phyloP scores from a whole-genome alignment of 768 basidiomycete genomes.

The Pulveroboletus sp. region DNA sequence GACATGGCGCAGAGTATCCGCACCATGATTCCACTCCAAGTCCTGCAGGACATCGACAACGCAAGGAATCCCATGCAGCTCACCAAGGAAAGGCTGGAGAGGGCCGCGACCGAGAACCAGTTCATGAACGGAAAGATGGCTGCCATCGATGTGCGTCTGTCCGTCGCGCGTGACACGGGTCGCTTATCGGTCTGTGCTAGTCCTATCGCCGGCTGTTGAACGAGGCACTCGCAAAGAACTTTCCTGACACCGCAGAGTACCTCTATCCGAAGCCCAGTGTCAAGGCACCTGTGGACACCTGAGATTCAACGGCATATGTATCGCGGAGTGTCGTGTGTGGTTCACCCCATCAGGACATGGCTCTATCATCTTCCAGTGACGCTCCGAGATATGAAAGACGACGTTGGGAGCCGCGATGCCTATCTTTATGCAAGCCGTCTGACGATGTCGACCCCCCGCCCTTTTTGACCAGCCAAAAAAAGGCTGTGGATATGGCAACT shows the following conservation, averaged over 20 bases:
- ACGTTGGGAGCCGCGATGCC: slow-evolving; percentile 10
- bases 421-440: slow-evolving; percentile 18
- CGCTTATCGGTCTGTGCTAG: slow-evolving; percentile 32
- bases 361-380: background rate
- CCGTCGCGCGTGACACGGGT: background rate
- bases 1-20: slow-evolving; percentile 57
- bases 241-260: slow-evolving; percentile 48
- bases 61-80: slow-evolving; percentile 77
- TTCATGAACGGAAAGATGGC: slow-evolving; percentile 88
- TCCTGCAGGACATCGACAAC: slow-evolving; percentile 75
- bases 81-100: slow-evolving; percentile 74
- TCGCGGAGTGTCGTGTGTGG: too few species aligned
- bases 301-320: background rate
- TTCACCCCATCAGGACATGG: too few species aligned
- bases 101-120: slow-evolving; percentile 84
- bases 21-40: slow-evolving; percentile 71
- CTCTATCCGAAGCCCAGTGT: slow-evolving; percentile 13
- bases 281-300: slow-evolving; percentile 9
- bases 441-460: slow-evolving; percentile 7
- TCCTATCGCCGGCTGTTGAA: slow-evolving; percentile 65
- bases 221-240: slow-evolving; percentile 66
- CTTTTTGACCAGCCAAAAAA: slow-evolving; percentile 19
- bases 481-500: slow-evolving; percentile 7
- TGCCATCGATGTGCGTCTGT: slow-evolving; percentile 58
- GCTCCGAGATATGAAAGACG: slow-evolving; percentile 10